Evolutionary conservation across 257 asterid genomes (phyloP).

Genomic region (Plantago elongata): DNA sequence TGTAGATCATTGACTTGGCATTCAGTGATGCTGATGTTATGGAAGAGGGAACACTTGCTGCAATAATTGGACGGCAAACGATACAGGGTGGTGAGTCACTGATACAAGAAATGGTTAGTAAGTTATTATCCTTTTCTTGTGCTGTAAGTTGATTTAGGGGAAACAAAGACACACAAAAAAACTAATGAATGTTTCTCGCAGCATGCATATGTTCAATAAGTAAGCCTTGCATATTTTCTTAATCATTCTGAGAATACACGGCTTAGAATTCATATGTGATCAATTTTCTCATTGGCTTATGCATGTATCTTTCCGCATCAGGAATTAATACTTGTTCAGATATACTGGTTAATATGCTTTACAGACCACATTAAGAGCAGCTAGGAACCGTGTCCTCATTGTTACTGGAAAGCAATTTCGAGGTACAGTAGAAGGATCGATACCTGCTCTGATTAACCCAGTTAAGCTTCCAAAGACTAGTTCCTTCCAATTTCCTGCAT

Average conservation of each 20-base stretch:
- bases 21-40: constrained; percentile 68
- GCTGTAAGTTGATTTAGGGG: constrained; percentile 3
- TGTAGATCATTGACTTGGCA: constrained; percentile 50
- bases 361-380: constrained; percentile 60
- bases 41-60: constrained; percentile 62
- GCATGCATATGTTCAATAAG: neutral
- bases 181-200: neutral
- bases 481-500: constrained; percentile 8
- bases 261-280: constrained; percentile 12
- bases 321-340: constrained; percentile 35
- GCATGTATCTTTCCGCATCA: constrained; percentile 25
- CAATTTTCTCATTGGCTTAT: constrained; percentile 5
- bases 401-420: constrained; percentile 43
- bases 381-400: constrained; percentile 54
- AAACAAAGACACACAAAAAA: neutral
- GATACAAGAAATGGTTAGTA: constrained; percentile 63
- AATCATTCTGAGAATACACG: constrained; percentile 6
- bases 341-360: constrained; percentile 47
- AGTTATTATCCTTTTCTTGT: constrained; percentile 4
- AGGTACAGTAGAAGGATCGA: constrained; percentile 54
- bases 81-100: constrained; percentile 64
- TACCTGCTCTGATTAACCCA: constrained; percentile 58
- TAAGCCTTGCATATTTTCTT: neutral
- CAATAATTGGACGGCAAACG: constrained; percentile 59
- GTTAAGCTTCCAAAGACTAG: constrained; percentile 39